Base-by-base conservation (phyloP, 805 yeast genomes). In the Ogataea siamensis region DNA sequence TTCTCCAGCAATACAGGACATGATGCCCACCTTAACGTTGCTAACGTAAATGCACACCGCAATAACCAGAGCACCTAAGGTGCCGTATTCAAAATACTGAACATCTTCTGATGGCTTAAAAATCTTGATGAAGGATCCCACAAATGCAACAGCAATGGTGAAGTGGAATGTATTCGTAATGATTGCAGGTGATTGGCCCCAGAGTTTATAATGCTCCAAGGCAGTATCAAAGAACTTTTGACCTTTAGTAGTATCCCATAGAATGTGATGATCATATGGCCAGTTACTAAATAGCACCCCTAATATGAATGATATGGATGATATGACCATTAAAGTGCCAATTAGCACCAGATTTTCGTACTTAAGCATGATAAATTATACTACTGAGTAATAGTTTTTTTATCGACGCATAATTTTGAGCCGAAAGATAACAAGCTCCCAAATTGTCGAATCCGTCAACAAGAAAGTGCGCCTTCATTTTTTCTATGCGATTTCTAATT, bases 71-170 rank as follows among this genome's bases (percentile, higher is more conserved):
- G 86, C 72, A n/a, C 77, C 78, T 50, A 89, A 68, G 8, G 94
- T 70, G 29, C 89, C 95, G 52, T 94, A 95, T 63, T 91, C 99
- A 58, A 93, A 91, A 58, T 82, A 74, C 60, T 83, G 81, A 53
- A 85, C 73, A 33, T 91, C 94, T 36, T 83, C 91, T 31, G 75
- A 59, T n/a, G 98, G 97, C 64, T 83, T 83, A 68, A 82, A 87
- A 40, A 91, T 72, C 68, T 87, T 87, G 57, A 84, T 73, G 48
- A 82, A 68, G 40, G 80, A 68, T 5, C 96, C 96, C 32, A 76
- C 29, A 39, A 87, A 69, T 3, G 95, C 97, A 19, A 88, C 34
- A 1, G 57, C 70, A 28, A 79, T 60, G 35, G 84, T 76, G 21
- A 55, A 63, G 51, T 86, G 94, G 51, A 87, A 67, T 14, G 74